Conservation (phyloP, 2,329 filamentous ascomycete genomes). For the Diaporthe eres region DNA sequence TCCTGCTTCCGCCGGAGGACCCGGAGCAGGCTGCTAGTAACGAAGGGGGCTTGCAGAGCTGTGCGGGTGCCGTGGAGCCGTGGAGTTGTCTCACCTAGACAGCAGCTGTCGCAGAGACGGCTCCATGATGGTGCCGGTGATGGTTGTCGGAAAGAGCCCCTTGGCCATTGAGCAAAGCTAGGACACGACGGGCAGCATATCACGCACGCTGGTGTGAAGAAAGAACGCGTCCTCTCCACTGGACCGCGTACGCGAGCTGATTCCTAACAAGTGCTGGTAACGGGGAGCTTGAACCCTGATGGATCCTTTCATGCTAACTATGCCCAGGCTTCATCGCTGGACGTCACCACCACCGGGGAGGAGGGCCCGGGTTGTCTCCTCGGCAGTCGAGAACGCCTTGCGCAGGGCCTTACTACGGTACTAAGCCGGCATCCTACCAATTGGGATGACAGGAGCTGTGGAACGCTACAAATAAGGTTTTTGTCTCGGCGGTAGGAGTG, state of each 20-base stretch:
- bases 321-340: conserved; percentile 1
- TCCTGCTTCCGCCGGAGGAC: neutral
- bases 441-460: neutral
- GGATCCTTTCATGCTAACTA: neutral
- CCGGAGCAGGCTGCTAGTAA: neutral
- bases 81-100: neutral
- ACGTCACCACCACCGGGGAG: neutral
- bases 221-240: neutral
- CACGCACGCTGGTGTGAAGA: neutral
- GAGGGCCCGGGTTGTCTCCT: neutral
- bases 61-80: neutral
- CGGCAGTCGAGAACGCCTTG: conserved; percentile 16
- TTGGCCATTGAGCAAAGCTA: neutral
- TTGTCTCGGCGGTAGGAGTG: neutral
- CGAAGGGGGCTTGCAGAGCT: neutral
- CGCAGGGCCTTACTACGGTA: neutral
- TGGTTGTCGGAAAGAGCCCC: neutral
- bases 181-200: neutral
- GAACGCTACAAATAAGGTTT: conserved; percentile 19
- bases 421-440: conserved; percentile 4
- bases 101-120: neutral
- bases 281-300: neutral
- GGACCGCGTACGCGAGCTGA: neutral
- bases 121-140: conserved; percentile 4
- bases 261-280: neutral